Evolutionary conservation across 192 early-diverging fungal species (phyloP), one percentile per base, ranked within the genome.

Genomic region (Phycomyces blakesleeanus): DNA sequence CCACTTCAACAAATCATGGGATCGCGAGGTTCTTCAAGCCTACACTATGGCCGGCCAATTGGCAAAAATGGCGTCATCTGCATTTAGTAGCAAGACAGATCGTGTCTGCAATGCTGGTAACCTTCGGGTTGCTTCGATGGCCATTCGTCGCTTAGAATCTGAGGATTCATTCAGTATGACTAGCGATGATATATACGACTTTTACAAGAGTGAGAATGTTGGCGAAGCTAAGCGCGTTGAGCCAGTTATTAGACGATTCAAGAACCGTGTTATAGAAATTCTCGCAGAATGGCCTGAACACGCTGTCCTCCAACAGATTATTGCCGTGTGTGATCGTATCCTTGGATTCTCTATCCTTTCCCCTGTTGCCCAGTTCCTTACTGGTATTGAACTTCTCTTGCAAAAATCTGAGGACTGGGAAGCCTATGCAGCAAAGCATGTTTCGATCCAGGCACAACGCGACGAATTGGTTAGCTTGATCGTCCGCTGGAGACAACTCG

Each of bases 401-500:
- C 81, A 86, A 60, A 92, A 93, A 53, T 91, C 91, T 16, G 87
- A 95, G 73, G 95, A 98, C 69, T 99, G 97, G 97, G 86, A 98
- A 73, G 72, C 84, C 14, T 94, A 92, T 61, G 93, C 95, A 10
- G 86, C 86, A 61, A 75, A 83, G 16, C 89, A 92, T 21, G 86
- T 90, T 24, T 92, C 93, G 8, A 61, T 98, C 29, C 82, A 87
- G 40, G 66, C 72, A 27, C 79, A 87, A 42, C 83, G 88, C 55
- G 83, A 88, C 8, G 84, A 88, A 12, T 76, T 94, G 0, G 85
- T 85, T 2, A 34, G 57, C 3, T 65, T 94, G 53, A 93, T 99
- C 49, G 82, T 97, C 0, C 76, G 81, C 20, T 99, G 97, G 97
- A 79, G 97, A 56, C 91, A 95, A 77, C 68, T 89, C 3, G 97